Conservation (phyloP, 2,329 filamentous ascomycete genomes). For the Echinosphaeria canescens region DNA sequence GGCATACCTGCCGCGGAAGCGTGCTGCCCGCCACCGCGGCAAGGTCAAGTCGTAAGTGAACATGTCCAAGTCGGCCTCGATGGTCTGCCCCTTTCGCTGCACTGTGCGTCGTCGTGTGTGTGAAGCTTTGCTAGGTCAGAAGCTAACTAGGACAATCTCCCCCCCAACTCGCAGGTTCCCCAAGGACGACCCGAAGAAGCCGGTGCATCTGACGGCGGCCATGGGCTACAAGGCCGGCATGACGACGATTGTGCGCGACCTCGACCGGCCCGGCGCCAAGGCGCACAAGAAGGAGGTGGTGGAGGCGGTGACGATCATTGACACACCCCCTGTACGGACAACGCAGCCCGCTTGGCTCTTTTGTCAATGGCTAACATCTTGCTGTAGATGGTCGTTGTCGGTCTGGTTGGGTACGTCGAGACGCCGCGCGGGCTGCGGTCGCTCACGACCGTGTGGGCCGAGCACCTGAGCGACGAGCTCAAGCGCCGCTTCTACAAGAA, state of each 20-base stretch:
- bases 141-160: slow-evolving; percentile 5
- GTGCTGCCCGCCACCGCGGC: slow-evolving; percentile 80
- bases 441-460: slow-evolving; percentile 98
- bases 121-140: not conserved
- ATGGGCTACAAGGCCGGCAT: slow-evolving; percentile 99
- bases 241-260: slow-evolving; percentile 98
- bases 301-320: slow-evolving; percentile 71
- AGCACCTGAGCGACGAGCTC: slow-evolving; percentile 96
- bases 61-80: not conserved
- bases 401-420: slow-evolving; percentile 99
- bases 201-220: slow-evolving; percentile 90
- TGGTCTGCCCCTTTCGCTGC: slow-evolving; percentile 1
- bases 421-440: slow-evolving; percentile 98
- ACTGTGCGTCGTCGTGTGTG: not conserved
- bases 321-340: slow-evolving; percentile 89
- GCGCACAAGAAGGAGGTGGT: slow-evolving; percentile 98
- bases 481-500: slow-evolving; percentile 99
- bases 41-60: slow-evolving; percentile 89
- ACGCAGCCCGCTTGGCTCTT: slow-evolving; percentile 60
- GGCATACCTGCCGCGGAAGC: slow-evolving; percentile 76
- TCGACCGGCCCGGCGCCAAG: slow-evolving; percentile 98
- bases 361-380: slow-evolving; percentile 51
- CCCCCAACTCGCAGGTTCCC: slow-evolving; percentile 49
- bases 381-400: slow-evolving; percentile 95
- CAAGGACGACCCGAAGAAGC: slow-evolving; percentile 99